A percentile compares a stretch with the other conserved stretches of the same genome.
Evolutionary conservation across 1,284 basidiomycete genomes (phyloP).

Genomic region (Athelia psychrophila): DNA sequence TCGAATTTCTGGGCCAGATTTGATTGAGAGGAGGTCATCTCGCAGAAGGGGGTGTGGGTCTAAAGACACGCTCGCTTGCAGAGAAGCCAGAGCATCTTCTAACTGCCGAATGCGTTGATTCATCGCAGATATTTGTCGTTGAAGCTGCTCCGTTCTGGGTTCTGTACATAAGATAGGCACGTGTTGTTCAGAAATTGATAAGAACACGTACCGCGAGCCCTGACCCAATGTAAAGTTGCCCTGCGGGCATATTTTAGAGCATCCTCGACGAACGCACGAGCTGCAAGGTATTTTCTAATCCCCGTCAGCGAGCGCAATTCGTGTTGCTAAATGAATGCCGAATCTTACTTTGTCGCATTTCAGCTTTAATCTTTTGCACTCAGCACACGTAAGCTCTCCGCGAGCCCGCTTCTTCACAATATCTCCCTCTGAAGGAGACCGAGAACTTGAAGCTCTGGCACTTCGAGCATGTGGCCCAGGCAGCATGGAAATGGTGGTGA

Average conservation of each 20-base stretch:
- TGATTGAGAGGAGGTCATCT: neutral
- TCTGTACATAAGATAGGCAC: neutral
- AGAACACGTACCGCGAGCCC: constrained; percentile 64
- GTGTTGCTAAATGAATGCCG: no score
- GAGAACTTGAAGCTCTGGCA: no score
- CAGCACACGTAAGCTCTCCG: no score
- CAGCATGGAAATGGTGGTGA: no score
- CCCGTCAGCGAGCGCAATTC: no score
- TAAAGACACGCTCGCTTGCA: neutral
- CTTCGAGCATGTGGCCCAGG: no score
- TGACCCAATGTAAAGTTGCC: constrained; percentile 63
- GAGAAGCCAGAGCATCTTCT: neutral
- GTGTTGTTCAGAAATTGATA: constrained; percentile 50
- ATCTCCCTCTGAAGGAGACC: no score
- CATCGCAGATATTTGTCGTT: constrained; percentile 58
- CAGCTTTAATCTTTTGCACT: no score
- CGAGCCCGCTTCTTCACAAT: no score
- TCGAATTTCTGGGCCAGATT: neutral
- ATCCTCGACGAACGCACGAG: constrained; percentile 52
- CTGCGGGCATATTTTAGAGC: constrained; percentile 69
- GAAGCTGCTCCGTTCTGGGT: constrained; percentile 49
- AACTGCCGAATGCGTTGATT: constrained; percentile 29
- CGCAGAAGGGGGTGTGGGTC: constrained; percentile 25
- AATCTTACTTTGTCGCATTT: no score
- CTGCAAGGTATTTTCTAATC: constrained; percentile 55